A percentile compares a stretch with the other conserved stretches of the same genome.
phyloP scores from a whole-genome alignment of 2,329 filamentous ascomycete genomes.

The Claviceps quebecensis region DNA sequence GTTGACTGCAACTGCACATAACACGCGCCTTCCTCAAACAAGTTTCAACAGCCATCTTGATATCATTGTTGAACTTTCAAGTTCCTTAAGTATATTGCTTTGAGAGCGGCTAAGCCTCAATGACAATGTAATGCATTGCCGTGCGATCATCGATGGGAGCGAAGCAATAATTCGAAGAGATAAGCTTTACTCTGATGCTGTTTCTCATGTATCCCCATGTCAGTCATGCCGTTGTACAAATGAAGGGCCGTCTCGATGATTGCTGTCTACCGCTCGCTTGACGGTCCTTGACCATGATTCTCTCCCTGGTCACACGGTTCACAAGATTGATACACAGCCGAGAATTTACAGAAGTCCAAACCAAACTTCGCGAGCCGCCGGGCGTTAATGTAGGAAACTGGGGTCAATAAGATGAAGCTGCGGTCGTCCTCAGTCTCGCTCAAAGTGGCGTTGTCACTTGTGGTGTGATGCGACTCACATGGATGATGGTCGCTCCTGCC shows the following conservation, averaged over 20 bases:
- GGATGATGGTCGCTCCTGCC: not conserved
- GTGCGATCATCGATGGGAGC: not conserved
- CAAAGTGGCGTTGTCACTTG: too few species aligned
- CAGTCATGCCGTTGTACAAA: not conserved
- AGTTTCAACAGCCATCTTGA: not conserved
- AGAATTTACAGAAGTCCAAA: not conserved
- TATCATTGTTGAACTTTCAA: not conserved
- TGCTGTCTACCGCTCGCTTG: not conserved
- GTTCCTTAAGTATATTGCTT: too few species aligned
- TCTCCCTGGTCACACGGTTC: too few species aligned
- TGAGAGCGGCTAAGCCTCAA: not conserved
- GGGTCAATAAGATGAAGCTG: too few species aligned
- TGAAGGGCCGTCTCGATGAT: not conserved
- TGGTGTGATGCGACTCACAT: not conserved
- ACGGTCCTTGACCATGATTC: not conserved
- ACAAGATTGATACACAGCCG: not conserved
- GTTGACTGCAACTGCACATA: too few species aligned
- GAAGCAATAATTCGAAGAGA: not conserved
- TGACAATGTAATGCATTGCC: not conserved
- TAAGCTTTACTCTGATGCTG: not conserved
- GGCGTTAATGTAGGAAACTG: not conserved
- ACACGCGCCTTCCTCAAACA: not conserved
- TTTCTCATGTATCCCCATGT: not conserved
- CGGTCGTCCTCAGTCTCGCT: too few species aligned
- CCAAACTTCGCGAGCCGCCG: not conserved